A percentile compares a stretch with the other conserved stretches of the same genome.
These are phyloP conservation scores for Nannochloropsis oceanica DNA, from an alignment of 108 stramenopile genomes.

Conservation along the genomic window DNA sequence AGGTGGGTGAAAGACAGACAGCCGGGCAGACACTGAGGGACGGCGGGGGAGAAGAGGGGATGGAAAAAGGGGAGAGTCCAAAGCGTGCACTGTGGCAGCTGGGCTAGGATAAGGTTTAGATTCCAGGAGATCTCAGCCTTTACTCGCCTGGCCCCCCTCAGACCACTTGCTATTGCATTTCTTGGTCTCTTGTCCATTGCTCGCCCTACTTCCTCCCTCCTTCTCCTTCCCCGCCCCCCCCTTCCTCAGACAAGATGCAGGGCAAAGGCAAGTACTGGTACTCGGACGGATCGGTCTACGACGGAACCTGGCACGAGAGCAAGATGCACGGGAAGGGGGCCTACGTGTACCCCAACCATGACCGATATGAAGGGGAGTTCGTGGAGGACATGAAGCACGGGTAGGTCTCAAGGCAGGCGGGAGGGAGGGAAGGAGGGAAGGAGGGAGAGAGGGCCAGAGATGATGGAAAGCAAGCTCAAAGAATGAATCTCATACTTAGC, in stretches of 20 bases:
- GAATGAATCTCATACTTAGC: no score
- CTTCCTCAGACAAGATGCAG: not conserved
- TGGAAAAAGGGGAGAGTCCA: no score
- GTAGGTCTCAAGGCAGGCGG: not conserved
- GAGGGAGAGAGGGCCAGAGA: no score
- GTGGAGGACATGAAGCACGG: conserved; percentile 17
- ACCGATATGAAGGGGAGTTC: conserved; percentile 28
- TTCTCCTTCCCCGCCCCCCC: not conserved
- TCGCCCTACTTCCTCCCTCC: not conserved
- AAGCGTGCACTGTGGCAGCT: no score
- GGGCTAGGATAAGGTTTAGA: no score
- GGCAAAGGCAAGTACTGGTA: conserved; percentile 1
- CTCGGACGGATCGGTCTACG: conserved; percentile 17
- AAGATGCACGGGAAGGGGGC: conserved; percentile 19
- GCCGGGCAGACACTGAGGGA: no score
- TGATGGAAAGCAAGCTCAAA: no score
- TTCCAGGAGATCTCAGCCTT: no score
- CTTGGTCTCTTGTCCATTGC: no score
- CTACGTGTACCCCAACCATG: conserved; percentile 9
- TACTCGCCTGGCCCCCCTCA: no score
- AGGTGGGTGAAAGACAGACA: not conserved
- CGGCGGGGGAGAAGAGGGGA: no score
- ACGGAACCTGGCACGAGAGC: conserved; percentile 7
- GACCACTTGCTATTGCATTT: no score
- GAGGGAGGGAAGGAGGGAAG: not conserved